Base-by-base conservation (phyloP, 2,329 filamentous ascomycete genomes). In the Aspergillus sp. region DNA sequence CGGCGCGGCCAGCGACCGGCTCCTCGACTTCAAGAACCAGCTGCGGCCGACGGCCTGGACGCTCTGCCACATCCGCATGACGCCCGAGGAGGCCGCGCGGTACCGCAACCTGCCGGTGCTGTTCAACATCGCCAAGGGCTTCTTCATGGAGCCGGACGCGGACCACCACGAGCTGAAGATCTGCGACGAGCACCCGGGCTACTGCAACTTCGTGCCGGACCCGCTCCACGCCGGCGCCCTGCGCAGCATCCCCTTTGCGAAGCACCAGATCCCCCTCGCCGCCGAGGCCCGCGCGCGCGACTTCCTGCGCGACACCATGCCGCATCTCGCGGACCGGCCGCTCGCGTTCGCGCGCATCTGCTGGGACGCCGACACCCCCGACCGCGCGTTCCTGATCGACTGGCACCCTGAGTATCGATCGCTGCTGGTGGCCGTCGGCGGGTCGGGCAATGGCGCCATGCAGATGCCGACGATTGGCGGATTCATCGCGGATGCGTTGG, bases 311-410 rank as follows among this genome's bases (percentile, higher is more conserved):
- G 78, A 81, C 38, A 78, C 76, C 1, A 79, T 83, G 75, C 80
- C 80, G 1, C 77, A 83, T 49, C 72, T 83, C 4, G 73, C 76
- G 0, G 63, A 73, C 1, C 70, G 80, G 2, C 71, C 73, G 0
- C 77, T 83, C 46, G 72, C 66, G 17, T 81, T 79, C 54, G 78
- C 78, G 6, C 70, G 79, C 14, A 77, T 83, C 29, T 83, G 80
- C 65, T 83, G 81, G 81, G 81, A 80, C 58, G 76, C 80, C 0
- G 81, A 84, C 58, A 83, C 80, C 0, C 73, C 76, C 0, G 78
- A 84, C 61, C 73, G 79, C 2, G 70, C 76, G 17, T 83, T 82
- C 50, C 61, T 84, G 16, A 81, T 84, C 50, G 76, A 76, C 48
- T 64, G 66, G 25, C 79, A 83, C 62, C 78, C 79, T 0, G 65